Base-by-base conservation (phyloP, 768 basidiomycete genomes). In the Macrocybe gigantea region DNA sequence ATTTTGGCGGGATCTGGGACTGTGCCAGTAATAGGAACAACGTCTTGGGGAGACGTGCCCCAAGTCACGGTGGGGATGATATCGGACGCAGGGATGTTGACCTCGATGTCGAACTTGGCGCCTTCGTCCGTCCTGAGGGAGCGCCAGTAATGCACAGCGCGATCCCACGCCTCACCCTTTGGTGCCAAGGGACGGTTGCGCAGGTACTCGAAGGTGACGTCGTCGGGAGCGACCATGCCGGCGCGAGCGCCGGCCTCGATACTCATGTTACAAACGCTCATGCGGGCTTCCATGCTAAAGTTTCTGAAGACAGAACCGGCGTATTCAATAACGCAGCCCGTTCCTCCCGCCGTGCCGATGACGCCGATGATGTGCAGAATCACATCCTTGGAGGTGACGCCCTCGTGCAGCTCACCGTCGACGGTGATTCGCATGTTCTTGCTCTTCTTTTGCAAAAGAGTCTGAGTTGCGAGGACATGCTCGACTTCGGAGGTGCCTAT, bases 401-500 rank as follows among this genome's bases (percentile, higher is more conserved):
- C 92, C 57, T 89, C 84, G 14, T 70, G 71, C 30, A 94, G 78
- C 33, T 80, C 75, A 50, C 92, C 92, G 45, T 94, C 84, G 53
- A 94, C 89, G 41, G 81, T 83, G 57, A 94, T 88, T 39, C 88
- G 83, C 90, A 94, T 93, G 69, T 93, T 94, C 71, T 92, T 92
- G 47, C 81, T 79, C 66, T 93, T 92, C 61, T 77, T 82, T 68
- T 94, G 92, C 52, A 90, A 70, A 14, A 94, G 72, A 42, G 89
- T 91, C 65, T 94, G 92, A 6, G 92, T 94, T 10, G 92, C 92
- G 41, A 94, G 83, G 54, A 93, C 92, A 62, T 94, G 92, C 61
- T 94, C 92, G 57, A 94, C 92, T 61, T 94, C 91, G 43, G 90
- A 93, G 9, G 92, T 94, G 36, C 92, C 92, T 57, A 94, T 93